These are phyloP conservation scores for Rhodotorula kratochvilovae DNA, from an alignment of 768 basidiomycete genomes.

Conservation along the genomic window DNA sequence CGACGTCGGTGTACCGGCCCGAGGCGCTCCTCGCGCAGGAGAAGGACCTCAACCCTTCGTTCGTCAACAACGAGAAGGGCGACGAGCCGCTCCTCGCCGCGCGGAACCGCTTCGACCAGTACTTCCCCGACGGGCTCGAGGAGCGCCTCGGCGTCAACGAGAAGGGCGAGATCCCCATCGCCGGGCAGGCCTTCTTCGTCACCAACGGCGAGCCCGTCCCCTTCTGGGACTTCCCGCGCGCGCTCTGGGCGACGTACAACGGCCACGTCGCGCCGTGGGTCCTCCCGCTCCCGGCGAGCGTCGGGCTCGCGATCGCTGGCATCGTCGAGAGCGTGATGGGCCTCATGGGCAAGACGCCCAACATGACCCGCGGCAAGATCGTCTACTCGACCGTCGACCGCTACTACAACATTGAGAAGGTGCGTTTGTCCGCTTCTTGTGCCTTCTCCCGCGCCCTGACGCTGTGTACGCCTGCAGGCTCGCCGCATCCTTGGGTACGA, in stretches of 20 bases:
- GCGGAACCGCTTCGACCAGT: constrained; percentile 44
- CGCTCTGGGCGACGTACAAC: constrained; percentile 67
- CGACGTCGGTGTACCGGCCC: constrained; percentile 35
- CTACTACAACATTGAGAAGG: constrained; percentile 93
- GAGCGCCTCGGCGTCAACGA: background rate
- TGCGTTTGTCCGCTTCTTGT: background rate
- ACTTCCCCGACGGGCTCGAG: constrained; percentile 15
- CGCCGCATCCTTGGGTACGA: constrained; percentile 87
- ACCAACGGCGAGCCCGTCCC: constrained; percentile 93
- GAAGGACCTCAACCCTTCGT: constrained; percentile 28
- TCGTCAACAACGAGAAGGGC: constrained; percentile 15
- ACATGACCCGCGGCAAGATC: constrained; percentile 80
- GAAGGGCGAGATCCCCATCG: constrained; percentile 57
- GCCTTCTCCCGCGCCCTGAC: background rate
- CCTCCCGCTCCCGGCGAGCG: constrained; percentile 23
- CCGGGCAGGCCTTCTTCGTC: constrained; percentile 91
- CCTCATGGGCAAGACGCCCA: constrained; percentile 70
- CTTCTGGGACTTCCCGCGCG: constrained; percentile 89
- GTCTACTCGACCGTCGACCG: constrained; percentile 70
- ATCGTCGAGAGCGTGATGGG: constrained; percentile 69
- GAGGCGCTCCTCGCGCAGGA: constrained; percentile 23
- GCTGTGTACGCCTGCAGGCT: constrained; percentile 46
- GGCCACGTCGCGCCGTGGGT: constrained; percentile 44
- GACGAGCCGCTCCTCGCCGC: constrained; percentile 34
- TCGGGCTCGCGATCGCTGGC: constrained; percentile 60